These are phyloP conservation scores for Artemisia annua DNA, from an alignment of 129 eudicot genomes.

Conservation along the genomic window DNA sequence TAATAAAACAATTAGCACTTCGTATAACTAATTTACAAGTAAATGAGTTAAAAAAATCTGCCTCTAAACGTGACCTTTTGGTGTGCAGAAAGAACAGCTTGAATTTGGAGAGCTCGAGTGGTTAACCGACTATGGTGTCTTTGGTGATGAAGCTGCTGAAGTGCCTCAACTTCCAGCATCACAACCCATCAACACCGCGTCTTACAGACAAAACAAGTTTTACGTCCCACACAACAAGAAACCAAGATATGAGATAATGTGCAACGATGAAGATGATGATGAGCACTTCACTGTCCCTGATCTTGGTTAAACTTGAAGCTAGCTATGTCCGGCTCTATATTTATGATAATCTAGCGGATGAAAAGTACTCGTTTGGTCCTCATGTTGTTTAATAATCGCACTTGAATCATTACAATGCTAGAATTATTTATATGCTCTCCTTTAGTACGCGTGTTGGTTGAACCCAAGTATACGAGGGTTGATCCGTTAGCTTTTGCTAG, in stretches of 20 bases:
- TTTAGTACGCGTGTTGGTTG: background rate
- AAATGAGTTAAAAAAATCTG: background rate
- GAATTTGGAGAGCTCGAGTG: conserved; percentile 81
- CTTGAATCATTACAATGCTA: conserved; percentile 1
- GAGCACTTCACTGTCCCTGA: conserved; percentile 92
- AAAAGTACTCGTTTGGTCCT: conserved; percentile 21
- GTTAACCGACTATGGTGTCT: conserved; percentile 61
- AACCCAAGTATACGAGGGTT: conserved; percentile 5
- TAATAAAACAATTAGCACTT: background rate
- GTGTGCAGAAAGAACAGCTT: conserved; percentile 69
- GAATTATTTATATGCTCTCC: background rate
- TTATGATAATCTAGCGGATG: background rate
- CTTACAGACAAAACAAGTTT: conserved; percentile 49
- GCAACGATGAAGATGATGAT: conserved; percentile 67
- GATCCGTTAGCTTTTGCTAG: conserved; percentile 3
- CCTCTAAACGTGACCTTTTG: background rate
- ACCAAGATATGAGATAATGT: conserved; percentile 58
- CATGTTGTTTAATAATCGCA: conserved; percentile 25
- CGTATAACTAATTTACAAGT: background rate
- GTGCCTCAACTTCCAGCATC: conserved; percentile 80
- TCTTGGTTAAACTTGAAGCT: conserved; percentile 59
- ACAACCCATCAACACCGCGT: conserved; percentile 36
- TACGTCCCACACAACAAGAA: conserved; percentile 62
- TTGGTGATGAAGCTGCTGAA: conserved; percentile 84
- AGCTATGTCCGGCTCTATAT: background rate